Evolutionary conservation across 2,329 filamentous ascomycete genomes (phyloP).

Genomic region (Knoxdaviesia capensis): DNA sequence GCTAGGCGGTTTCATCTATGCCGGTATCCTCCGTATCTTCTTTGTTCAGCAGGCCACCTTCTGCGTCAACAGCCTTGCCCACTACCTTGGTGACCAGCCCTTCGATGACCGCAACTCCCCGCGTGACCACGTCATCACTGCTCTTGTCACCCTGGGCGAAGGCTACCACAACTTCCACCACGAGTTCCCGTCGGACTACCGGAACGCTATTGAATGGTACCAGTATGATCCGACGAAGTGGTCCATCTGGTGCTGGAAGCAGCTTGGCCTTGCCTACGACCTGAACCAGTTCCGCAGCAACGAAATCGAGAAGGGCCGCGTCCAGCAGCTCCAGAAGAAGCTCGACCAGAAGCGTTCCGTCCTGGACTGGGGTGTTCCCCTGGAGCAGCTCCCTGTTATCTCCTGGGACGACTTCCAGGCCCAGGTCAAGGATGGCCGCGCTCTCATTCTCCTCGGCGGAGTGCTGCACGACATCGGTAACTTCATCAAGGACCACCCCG

Average conservation of each 20-base stretch:
- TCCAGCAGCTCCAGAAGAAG: slow-evolving; percentile 85
- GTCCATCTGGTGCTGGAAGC: slow-evolving; percentile 71
- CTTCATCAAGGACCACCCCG: slow-evolving; percentile 81
- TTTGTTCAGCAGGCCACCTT: slow-evolving; percentile 85
- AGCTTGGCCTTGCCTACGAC: slow-evolving; percentile 65
- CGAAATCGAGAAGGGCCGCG: slow-evolving; percentile 79
- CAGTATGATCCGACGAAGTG: slow-evolving; percentile 89
- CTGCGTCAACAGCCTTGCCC: slow-evolving; percentile 79
- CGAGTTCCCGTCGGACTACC: slow-evolving; percentile 85
- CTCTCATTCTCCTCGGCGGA: slow-evolving; percentile 58
- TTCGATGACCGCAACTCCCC: slow-evolving; percentile 87
- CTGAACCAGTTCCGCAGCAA: slow-evolving; percentile 83
- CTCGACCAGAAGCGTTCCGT: slow-evolving; percentile 66
- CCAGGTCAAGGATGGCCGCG: slow-evolving; percentile 58
- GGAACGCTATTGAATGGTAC: slow-evolving; percentile 78
- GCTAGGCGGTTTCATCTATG: slow-evolving; percentile 67
- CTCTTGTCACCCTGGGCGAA: slow-evolving; percentile 67
- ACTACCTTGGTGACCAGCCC: slow-evolving; percentile 82
- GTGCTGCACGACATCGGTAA: slow-evolving; percentile 70
- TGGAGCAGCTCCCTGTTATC: slow-evolving; percentile 70
- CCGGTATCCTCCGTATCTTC: slow-evolving; percentile 69
- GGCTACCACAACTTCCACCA: slow-evolving; percentile 95
- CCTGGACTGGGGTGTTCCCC: slow-evolving; percentile 71
- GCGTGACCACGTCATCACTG: slow-evolving; percentile 72
- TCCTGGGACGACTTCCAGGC: slow-evolving; percentile 74